Evolutionary conservation across 164 flowering plant species (phyloP), one percentile per base, ranked within the genome.

Genomic region (Protea cynaroides): DNA sequence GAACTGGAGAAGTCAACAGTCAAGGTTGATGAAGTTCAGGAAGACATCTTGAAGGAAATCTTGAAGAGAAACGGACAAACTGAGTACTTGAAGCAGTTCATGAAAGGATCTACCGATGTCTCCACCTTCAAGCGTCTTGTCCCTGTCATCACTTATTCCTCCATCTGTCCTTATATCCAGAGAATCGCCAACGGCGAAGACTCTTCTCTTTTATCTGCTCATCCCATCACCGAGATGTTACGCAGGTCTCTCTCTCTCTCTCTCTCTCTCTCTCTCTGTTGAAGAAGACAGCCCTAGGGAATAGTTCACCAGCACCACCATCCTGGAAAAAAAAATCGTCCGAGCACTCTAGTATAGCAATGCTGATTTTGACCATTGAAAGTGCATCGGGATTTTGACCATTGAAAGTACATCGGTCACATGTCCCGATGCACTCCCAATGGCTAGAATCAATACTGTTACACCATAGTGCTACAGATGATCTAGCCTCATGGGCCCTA

Each of bases 181-280:
- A 73, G 88, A 64, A 87, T 91, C 49, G 86, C 84, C 22, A 76
- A 83, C 68, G 95, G 97, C 0, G 91, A 87, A 71, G 82, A 76
- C 61, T 85, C 80, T 17, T 72, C 84, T 40, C 81, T 91, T 60
- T 67, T 88, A 11, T 77, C 91, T 2, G 78, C 78, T 21, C 88
- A 79, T 40, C 88, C 88, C 21, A 82, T 91, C 21, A 80, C 85
- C 24, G 96, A 91, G 71, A 76, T 91, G 85, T 46, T 91, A 40
- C 75, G 84, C 86, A 91, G 97, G 97, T 88, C 24, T 29, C 17
- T 59, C 24, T 58, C 50, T 59, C 25, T 47, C 56, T 65, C 24
- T 23, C 17, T 65, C 55, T 60, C 29, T 64, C 59, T 40, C 13
- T 40, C 13, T 40, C 13, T 40, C 13, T 40, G 40, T 37, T 37